Conservation (phyloP, 2,329 filamentous ascomycete species). For the Aspergillus sp. region DNA sequence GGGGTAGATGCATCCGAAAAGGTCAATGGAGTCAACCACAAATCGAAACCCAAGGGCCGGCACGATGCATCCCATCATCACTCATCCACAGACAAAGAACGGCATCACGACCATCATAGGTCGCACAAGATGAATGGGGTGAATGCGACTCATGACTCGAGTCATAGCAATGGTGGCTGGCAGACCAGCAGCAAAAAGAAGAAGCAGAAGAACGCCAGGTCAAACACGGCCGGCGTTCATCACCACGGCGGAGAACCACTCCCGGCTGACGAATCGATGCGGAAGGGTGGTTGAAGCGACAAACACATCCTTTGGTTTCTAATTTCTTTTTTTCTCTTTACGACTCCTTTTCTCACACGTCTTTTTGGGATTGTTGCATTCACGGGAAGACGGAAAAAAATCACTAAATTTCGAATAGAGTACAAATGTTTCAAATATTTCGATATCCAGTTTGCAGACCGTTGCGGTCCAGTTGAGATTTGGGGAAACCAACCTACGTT, state of each 20-base stretch:
- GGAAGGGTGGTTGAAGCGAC: conserved; percentile 38
- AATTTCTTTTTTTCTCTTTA: too few relatives aligned
- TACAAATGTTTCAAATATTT: too few relatives aligned
- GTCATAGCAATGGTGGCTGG: conserved; percentile 28
- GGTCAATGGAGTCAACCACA: conserved; percentile 26
- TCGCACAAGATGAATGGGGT: conserved; percentile 28
- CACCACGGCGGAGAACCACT: conserved; percentile 30
- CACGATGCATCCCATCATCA: conserved; percentile 21
- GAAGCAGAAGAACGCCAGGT: conserved; percentile 30
- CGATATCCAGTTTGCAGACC: too few relatives aligned
- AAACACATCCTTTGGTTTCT: too few relatives aligned
- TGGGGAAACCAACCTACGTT: too few relatives aligned
- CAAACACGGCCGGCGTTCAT: conserved; percentile 25
- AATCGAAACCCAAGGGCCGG: conserved; percentile 29
- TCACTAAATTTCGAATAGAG: too few relatives aligned
- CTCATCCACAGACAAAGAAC: conserved; percentile 21
- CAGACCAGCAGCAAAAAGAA: conserved; percentile 41
- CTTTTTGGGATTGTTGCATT: too few relatives aligned
- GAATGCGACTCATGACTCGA: conserved; percentile 19
- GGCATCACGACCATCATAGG: conserved; percentile 19
- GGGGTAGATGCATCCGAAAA: conserved; percentile 28
- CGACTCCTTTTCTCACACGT: too few relatives aligned
- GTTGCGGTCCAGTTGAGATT: too few relatives aligned
- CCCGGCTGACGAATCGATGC: conserved; percentile 37
- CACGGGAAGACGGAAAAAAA: too few relatives aligned